Evolutionary conservation across 306 rosid species (phyloP), one percentile per base, ranked within the genome.

Genomic region (Cicer bijugum): DNA sequence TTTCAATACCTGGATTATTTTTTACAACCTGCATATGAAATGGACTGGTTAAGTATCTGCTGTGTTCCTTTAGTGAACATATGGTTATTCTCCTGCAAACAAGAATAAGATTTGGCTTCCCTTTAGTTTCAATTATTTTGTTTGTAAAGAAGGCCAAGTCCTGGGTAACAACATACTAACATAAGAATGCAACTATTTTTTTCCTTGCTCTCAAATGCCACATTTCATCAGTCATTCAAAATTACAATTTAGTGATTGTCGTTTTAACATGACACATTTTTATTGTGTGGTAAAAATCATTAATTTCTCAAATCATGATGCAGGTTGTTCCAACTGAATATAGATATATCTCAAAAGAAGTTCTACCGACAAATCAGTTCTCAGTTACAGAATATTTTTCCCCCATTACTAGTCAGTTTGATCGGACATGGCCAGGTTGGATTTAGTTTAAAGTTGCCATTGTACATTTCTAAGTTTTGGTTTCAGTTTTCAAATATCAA

Each of bases 311-410:
- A 70, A 72, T 58, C 75, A 69, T 67, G 33, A 59, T 86, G 90
- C 96, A 95, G 99, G 81, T 95, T 78, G 97, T 95, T 76, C 99
- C 97, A 8, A 95, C 99, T 19, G 97, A 95, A 75, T 91, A 95
- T 67, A 86, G 85, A 79, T 95, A 91, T 70, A 82, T 90, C 76
- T 91, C 91, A 28, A 95, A 88, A 82, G 93, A 91, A 82, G 93
- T 95, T 75, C 80, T 95, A 75, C 89, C 99, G 28, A 95, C 99
- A 42, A 95, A 95, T 81, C 99, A 95, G 77, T 95, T 91, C 83
- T 95, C 99, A 8, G 99, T 95, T 74, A 86, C 99, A 6, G 99
- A 95, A 84, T 95, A 95, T 79, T 95, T 81, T 79, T 95, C 99
- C 6, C 92, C 92, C n/a, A 79, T 90, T 88, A 66, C 38, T 66